Percentiles rank a stretch among this genome's conserved stretches.
phyloP scores from a whole-genome alignment of 441 rosid genomes.

The Mallotus japonicus region DNA sequence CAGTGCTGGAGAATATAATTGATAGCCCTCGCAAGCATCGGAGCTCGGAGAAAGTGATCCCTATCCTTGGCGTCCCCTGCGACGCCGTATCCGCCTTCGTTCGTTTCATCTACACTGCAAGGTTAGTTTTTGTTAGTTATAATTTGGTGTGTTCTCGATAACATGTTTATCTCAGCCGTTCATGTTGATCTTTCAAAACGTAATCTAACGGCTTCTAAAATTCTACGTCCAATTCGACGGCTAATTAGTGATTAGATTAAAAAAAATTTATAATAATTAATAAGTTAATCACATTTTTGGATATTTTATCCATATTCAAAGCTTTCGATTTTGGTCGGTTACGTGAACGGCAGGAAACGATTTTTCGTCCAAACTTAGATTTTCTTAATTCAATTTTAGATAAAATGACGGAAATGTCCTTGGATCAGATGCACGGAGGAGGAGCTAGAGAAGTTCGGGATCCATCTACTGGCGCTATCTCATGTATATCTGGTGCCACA shows the following conservation, averaged over 20 bases:
- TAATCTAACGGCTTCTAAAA: slow-evolving; percentile 15
- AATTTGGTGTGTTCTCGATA: neutral
- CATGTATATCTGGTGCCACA: slow-evolving; percentile 72
- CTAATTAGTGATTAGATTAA: neutral
- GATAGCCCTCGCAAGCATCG: slow-evolving; percentile 59
- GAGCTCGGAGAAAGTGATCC: slow-evolving; percentile 52
- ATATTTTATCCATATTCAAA: neutral
- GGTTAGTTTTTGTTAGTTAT: slow-evolving; percentile 39
- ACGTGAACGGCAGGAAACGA: neutral
- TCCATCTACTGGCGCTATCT: slow-evolving; percentile 70
- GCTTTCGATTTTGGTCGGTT: neutral
- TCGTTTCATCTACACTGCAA: slow-evolving; percentile 57
- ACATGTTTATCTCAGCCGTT: neutral
- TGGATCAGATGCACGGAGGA: slow-evolving; percentile 56
- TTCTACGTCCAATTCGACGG: neutral
- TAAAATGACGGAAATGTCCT: slow-evolving; percentile 24
- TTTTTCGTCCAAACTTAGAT: slow-evolving; percentile 5
- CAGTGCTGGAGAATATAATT: slow-evolving; percentile 63
- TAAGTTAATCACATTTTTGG: no score
- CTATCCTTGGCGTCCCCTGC: slow-evolving; percentile 77
- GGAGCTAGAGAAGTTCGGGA: slow-evolving; percentile 63
- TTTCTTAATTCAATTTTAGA: neutral
- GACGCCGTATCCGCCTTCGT: slow-evolving; percentile 69
- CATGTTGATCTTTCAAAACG: neutral
- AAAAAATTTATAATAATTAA: no score